Evolutionary conservation across 2,329 filamentous ascomycete species (phyloP).

Genomic region (Paradendryphiella salina): DNA sequence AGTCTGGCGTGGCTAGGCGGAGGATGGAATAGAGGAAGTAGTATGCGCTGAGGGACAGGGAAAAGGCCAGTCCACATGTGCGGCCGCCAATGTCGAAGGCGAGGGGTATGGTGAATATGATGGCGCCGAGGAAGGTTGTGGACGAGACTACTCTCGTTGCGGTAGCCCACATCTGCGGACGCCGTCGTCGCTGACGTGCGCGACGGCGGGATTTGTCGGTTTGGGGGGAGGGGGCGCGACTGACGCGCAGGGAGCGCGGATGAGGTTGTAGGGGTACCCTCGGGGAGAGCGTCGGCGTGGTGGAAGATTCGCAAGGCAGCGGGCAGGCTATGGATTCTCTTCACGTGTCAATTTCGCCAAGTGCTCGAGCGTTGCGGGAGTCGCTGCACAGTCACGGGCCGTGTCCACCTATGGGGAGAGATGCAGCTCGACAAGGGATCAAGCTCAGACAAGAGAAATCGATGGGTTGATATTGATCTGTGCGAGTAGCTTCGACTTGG

Average conservation of each 20-base stretch:
- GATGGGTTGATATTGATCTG: conserved; percentile 9
- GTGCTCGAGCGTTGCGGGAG: conserved; percentile 12
- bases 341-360: conserved; percentile 39
- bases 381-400: neutral
- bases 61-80: conserved; percentile 92
- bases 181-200: conserved; percentile 45
- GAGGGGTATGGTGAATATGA: conserved; percentile 93
- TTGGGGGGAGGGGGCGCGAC: conserved; percentile 27
- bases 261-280: conserved; percentile 21
- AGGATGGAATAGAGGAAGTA: conserved; percentile 86
- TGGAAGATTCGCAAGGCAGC: conserved; percentile 17
- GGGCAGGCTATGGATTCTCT: conserved; percentile 27
- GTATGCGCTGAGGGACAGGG: conserved; percentile 82
- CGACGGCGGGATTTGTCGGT: conserved; percentile 17
- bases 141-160: conserved; percentile 77
- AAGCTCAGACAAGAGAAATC: neutral
- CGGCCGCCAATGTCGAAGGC: conserved; percentile 97
- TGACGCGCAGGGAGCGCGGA: conserved; percentile 39
- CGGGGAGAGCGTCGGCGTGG: conserved; percentile 20
- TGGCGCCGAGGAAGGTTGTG: conserved; percentile 82
- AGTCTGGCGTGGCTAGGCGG: conserved; percentile 77
- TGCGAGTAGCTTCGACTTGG: conserved; percentile 31
- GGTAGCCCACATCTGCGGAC: conserved; percentile 70
- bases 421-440: neutral
- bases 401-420: neutral